Evolutionary conservation across 345 rosid species (phyloP).

Genomic region (Linum usitatissimum): DNA sequence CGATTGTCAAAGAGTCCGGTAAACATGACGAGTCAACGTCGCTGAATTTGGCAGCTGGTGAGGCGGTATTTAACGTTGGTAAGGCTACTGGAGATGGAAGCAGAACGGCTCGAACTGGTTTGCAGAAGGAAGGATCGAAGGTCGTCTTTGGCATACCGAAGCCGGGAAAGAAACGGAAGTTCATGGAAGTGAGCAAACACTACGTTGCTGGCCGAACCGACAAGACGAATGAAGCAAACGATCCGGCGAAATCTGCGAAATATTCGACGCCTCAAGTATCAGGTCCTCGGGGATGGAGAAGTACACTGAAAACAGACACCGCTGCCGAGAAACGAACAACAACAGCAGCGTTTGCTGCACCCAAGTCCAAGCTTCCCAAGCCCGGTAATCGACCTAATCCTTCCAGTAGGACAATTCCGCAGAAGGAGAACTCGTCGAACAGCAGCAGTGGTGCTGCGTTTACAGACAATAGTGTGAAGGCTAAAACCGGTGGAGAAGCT

Average conservation of each 20-base stretch:
- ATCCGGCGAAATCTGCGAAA: slow-evolving; percentile 51
- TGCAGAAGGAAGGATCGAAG: slow-evolving; percentile 77
- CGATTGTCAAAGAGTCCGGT: slow-evolving; percentile 23
- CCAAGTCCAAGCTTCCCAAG: slow-evolving; percentile 47
- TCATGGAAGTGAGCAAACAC: slow-evolving; percentile 98
- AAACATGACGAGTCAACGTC: slow-evolving; percentile 38
- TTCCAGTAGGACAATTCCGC: slow-evolving; percentile 36
- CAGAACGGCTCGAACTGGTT: slow-evolving; percentile 57
- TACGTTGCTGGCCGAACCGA: slow-evolving; percentile 45
- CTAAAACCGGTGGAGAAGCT: slow-evolving; percentile 30
- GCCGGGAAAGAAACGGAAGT: slow-evolving; percentile 95
- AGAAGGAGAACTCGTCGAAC: slow-evolving; percentile 30
- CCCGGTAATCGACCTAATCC: slow-evolving; percentile 20
- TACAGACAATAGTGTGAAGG: slow-evolving; percentile 30
- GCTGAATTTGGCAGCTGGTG: slow-evolving; percentile 43
- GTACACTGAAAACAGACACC: slow-evolving; percentile 30
- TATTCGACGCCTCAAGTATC: slow-evolving; percentile 56
- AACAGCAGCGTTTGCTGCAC: slow-evolving; percentile 8
- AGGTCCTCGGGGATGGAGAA: slow-evolving; percentile 53
- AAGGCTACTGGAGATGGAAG: slow-evolving; percentile 40
- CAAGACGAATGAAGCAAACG: slow-evolving; percentile 40
- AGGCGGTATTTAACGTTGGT: slow-evolving; percentile 60
- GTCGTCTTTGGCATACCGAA: slow-evolving; percentile 83
- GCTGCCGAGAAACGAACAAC: slow-evolving; percentile 45
- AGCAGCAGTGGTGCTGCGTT: slow-evolving; percentile 19